phyloP scores from a whole-genome alignment of 352 stramenopile species.

The Blastocystis sp. region DNA sequence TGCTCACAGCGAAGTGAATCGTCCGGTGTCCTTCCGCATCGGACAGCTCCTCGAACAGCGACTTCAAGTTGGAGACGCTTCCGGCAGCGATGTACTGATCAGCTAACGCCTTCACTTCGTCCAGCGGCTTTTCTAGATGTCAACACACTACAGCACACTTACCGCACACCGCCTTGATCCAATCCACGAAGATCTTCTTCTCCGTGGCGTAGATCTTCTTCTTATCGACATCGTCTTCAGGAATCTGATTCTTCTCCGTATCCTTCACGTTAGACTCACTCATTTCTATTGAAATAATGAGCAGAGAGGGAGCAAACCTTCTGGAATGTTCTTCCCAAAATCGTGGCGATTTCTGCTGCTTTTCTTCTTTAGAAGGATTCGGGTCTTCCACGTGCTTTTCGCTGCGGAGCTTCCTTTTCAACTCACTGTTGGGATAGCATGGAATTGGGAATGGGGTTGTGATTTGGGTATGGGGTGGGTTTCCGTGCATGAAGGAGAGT shows the following conservation, averaged over 20 bases:
- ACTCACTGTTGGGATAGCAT: too few species aligned
- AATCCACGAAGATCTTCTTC: slow-evolving; percentile 55
- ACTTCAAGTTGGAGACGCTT: slow-evolving; percentile 34
- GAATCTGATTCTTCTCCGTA: background rate
- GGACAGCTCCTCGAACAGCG: slow-evolving; percentile 34
- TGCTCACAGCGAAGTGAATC: slow-evolving; percentile 61
- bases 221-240: slow-evolving; percentile 47
- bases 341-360: background rate
- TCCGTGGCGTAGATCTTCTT: slow-evolving; percentile 49
- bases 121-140: slow-evolving; percentile 17
- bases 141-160: background rate
- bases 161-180: slow-evolving; percentile 65
- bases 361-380: background rate
- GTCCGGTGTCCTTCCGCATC: slow-evolving; percentile 57
- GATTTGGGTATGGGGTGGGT: too few species aligned
- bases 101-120: slow-evolving; percentile 35
- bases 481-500: too few species aligned
- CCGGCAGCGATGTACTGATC: slow-evolving; percentile 10
- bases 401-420: too few species aligned
- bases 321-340: slow-evolving; percentile 14
- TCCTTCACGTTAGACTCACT: slow-evolving; percentile 6
- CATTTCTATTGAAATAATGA: slow-evolving; percentile 34
- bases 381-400: too few species aligned
- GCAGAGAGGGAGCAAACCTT: background rate
- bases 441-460: too few species aligned